phyloP scores from a whole-genome alignment of 2,329 filamentous ascomycete genomes.

The Colletotrichum sp. region DNA sequence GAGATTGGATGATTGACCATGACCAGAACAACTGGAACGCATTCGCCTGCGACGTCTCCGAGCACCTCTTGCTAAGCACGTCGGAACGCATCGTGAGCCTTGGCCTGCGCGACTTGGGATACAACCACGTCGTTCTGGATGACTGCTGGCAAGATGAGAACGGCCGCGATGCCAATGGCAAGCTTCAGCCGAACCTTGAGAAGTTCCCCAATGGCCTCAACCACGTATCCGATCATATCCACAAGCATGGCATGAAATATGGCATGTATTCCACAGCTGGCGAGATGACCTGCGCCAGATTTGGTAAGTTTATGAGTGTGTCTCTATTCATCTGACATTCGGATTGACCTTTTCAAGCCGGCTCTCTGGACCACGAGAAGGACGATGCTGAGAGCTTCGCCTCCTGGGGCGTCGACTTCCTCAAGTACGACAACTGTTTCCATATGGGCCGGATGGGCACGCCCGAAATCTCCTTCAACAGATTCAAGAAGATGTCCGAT shows the following conservation, averaged over 20 bases:
- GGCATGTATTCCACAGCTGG: slow-evolving; percentile 48
- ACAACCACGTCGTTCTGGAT: slow-evolving; percentile 35
- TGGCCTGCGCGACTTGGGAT: slow-evolving; percentile 31
- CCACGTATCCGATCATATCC: slow-evolving; percentile 37
- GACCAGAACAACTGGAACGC: slow-evolving; percentile 19
- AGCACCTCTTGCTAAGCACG: slow-evolving; percentile 22
- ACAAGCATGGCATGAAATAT: slow-evolving; percentile 39
- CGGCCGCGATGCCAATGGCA: slow-evolving; percentile 27
- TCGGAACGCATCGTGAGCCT: slow-evolving; percentile 27
- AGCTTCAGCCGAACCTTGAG: slow-evolving; percentile 32
- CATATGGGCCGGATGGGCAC: slow-evolving; percentile 31
- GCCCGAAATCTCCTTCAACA: slow-evolving; percentile 30
- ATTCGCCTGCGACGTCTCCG: slow-evolving; percentile 20
- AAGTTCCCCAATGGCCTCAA: slow-evolving; percentile 43
- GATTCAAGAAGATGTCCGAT: slow-evolving; percentile 37
- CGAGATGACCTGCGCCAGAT: slow-evolving; percentile 54
- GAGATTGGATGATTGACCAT: background rate
- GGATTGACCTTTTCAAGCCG: slow-evolving; percentile 29
- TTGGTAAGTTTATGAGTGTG: background rate
- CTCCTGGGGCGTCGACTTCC: slow-evolving; percentile 56
- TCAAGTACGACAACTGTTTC: slow-evolving; percentile 59
- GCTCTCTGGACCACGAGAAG: slow-evolving; percentile 55
- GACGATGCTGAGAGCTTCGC: slow-evolving; percentile 59
- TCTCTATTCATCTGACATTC: background rate
- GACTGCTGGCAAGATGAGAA: slow-evolving; percentile 39